phyloP scores from a whole-genome alignment of 345 rosid species.

The Reutealis trisperma region DNA sequence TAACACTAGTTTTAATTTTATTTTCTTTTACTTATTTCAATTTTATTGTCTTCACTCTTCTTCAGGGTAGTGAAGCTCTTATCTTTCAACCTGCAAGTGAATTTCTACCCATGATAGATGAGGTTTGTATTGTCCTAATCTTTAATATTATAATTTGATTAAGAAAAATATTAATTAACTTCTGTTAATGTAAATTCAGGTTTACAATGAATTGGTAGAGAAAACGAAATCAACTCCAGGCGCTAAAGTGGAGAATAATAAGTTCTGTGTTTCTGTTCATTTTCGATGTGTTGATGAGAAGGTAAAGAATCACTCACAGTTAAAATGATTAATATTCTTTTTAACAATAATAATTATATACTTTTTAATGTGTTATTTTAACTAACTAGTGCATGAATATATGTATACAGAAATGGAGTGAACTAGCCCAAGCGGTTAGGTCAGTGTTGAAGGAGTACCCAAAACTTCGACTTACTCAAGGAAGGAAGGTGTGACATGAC shows the following conservation, averaged over 20 bases:
- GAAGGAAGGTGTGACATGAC: slow-evolving; percentile 66
- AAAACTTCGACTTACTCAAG: slow-evolving; percentile 65
- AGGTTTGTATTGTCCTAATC: slow-evolving; percentile 42
- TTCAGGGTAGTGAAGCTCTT: slow-evolving; percentile 52
- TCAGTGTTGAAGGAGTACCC: slow-evolving; percentile 70
- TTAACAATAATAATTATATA: background rate
- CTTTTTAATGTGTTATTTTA: background rate
- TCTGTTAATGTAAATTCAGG: slow-evolving; percentile 34
- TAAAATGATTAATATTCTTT: background rate
- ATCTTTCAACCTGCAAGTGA: slow-evolving; percentile 85
- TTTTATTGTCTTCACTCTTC: background rate
- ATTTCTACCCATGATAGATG: slow-evolving; percentile 76
- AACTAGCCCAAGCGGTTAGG: slow-evolving; percentile 60
- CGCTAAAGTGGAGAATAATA: slow-evolving; percentile 82
- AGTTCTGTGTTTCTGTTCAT: slow-evolving; percentile 87
- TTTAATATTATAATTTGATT: too few species aligned
- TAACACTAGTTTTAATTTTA: background rate
- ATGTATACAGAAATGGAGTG: slow-evolving; percentile 67
- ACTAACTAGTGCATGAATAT: slow-evolving; percentile 14
- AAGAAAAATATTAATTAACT: background rate
- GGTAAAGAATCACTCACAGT: slow-evolving; percentile 33
- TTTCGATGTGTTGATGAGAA: slow-evolving; percentile 85
- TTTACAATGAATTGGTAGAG: slow-evolving; percentile 53
- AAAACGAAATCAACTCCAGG: slow-evolving; percentile 73
- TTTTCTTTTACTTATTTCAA: background rate